Conservation (phyloP, 768 basidiomycete species). For the Boletus rubropictus region DNA sequence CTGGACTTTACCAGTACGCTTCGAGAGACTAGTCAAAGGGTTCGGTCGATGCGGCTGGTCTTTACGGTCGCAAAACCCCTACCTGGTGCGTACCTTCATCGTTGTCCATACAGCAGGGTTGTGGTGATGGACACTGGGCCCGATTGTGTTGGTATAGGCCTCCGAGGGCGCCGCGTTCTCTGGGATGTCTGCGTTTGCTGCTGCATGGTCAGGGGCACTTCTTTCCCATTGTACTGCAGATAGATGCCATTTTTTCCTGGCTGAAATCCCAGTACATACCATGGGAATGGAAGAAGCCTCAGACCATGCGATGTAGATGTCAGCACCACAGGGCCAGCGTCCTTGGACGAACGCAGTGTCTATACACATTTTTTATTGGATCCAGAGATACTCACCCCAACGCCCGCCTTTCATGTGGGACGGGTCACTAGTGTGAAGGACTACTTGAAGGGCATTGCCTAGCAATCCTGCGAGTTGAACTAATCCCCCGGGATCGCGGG, state of each 20-base stretch:
- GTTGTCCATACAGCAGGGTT: conserved; percentile 13
- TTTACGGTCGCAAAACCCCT: not conserved
- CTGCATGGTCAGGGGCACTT: conserved; percentile 35
- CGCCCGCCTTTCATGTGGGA: not conserved
- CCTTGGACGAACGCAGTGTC: not conserved
- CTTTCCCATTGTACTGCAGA: conserved; percentile 34
- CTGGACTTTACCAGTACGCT: not conserved
- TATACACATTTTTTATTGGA: not conserved
- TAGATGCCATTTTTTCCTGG: conserved; percentile 29
- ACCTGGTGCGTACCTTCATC: conserved; percentile 15
- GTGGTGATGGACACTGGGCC: conserved; percentile 5
- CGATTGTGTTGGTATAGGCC: not conserved
- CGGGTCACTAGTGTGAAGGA: conserved; percentile 7
- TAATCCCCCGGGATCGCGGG: not conserved
- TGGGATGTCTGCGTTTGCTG: conserved; percentile 21
- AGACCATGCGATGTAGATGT: conserved; percentile 32
- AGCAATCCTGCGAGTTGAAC: not conserved
- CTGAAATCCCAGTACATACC: conserved; percentile 40
- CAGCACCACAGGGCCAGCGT: conserved; percentile 22
- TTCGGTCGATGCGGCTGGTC: not conserved
- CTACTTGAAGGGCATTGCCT: not conserved
- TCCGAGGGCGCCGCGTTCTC: conserved; percentile 15
- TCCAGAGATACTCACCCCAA: conserved; percentile 4
- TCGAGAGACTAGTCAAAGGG: not conserved
- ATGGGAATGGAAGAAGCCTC: conserved; percentile 53